phyloP scores from a whole-genome alignment of 495 filamentous ascomycete species.

The Saxophila tyrrhenica region DNA sequence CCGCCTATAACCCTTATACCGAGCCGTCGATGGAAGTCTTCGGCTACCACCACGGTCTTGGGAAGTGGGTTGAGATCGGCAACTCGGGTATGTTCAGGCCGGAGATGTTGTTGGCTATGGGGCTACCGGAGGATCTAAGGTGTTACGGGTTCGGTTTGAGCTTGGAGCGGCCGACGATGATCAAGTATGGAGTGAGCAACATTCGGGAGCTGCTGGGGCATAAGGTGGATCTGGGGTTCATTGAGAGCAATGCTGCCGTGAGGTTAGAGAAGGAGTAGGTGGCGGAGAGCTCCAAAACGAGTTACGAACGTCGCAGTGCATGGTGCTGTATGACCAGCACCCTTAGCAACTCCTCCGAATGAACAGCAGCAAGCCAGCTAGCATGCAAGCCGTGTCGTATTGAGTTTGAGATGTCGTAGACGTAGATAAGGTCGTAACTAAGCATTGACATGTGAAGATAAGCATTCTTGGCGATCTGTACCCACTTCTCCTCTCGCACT shows the following conservation, averaged over 20 bases:
- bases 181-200: constrained; percentile 51
- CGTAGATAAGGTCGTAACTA: no score
- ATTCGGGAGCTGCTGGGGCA: constrained; percentile 35
- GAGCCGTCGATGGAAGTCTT: constrained; percentile 97
- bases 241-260: constrained; percentile 31
- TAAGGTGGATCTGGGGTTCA: constrained; percentile 32
- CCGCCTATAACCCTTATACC: constrained; percentile 98
- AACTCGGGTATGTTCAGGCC: constrained; percentile 98
- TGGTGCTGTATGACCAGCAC: no score
- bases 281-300: no score
- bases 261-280: constrained; percentile 31
- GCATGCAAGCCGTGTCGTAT: no score
- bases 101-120: constrained; percentile 89
- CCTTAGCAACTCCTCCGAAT: no score
- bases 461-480: no score
- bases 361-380: no score
- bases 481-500: no score
- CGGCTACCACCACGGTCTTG: constrained; percentile 77
- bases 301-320: no score
- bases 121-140: constrained; percentile 71
- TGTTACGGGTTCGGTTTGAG: constrained; percentile 88
- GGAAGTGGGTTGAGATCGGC: constrained; percentile 91
- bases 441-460: no score
- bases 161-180: constrained; percentile 95
- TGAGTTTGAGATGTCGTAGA: no score